These are phyloP conservation scores for Trichosanthes cucumerina DNA, from an alignment of 306 rosid species.

Conservation along the genomic window DNA sequence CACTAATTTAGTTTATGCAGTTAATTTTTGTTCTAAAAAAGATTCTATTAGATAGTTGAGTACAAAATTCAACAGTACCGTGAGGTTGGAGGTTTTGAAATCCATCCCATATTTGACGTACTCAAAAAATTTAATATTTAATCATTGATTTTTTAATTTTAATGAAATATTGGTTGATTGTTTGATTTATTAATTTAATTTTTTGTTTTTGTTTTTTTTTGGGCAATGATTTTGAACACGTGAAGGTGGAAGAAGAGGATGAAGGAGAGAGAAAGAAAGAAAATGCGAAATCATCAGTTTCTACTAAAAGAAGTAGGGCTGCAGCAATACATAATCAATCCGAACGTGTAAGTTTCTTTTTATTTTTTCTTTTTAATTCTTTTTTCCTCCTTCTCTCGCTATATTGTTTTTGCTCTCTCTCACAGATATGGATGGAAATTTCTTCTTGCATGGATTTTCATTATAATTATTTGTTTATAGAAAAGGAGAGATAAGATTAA, in stretches of 20 bases:
- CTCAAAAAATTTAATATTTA: too few species aligned
- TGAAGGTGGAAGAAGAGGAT: constrained; percentile 36
- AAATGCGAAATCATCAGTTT: constrained; percentile 43
- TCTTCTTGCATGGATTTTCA: not conserved
- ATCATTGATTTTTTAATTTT: too few species aligned
- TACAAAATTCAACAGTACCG: too few species aligned
- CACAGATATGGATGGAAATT: not conserved
- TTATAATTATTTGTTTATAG: constrained; percentile 21
- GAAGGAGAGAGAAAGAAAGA: constrained; percentile 33
- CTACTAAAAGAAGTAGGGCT: constrained; percentile 71
- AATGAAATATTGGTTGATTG: too few species aligned
- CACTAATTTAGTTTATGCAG: too few species aligned
- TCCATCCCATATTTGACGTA: too few species aligned
- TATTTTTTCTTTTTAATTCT: not conserved
- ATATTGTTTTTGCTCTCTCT: too few species aligned
- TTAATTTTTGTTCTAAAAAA: too few species aligned
- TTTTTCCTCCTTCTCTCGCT: too few species aligned
- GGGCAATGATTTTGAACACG: constrained; percentile 2
- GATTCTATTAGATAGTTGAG: too few species aligned
- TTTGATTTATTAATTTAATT: not conserved
- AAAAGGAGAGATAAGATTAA: constrained; percentile 97
- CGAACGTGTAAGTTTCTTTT: constrained; percentile 49
- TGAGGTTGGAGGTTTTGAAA: too few species aligned
- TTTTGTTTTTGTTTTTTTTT: not conserved
- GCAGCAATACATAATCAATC: constrained; percentile 91